Conservation (phyloP, 23 red algal species). For the Gracilaria vermiculophylla region DNA sequence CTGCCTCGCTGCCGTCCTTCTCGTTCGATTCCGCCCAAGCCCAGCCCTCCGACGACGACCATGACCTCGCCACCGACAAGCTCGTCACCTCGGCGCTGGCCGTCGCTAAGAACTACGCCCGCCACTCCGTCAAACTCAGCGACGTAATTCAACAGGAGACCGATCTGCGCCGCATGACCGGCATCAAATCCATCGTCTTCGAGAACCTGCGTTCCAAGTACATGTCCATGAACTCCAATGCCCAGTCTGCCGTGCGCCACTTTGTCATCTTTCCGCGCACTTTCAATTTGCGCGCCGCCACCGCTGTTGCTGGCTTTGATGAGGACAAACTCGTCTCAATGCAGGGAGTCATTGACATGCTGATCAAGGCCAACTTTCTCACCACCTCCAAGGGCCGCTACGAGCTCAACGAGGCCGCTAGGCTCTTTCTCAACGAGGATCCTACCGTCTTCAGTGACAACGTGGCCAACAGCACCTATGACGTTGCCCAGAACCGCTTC, state of each 20-base stretch:
- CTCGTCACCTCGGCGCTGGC: conserved; percentile 31
- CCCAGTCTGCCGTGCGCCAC: conserved; percentile 42
- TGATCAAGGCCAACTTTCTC: conserved; percentile 49
- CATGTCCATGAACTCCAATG: neutral
- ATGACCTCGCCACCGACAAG: conserved; percentile 29
- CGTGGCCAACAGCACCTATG: conserved; percentile 17
- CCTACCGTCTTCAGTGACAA: conserved; percentile 23
- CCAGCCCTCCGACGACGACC: neutral
- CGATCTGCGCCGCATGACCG: conserved; percentile 51
- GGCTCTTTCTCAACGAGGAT: conserved; percentile 58
- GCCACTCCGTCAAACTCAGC: conserved; percentile 9
- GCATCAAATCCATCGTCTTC: conserved; percentile 51
- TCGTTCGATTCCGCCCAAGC: neutral
- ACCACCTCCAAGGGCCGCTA: conserved; percentile 50
- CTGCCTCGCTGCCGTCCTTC: neutral
- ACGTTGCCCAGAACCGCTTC: conserved; percentile 59
- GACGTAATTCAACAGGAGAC: conserved; percentile 31
- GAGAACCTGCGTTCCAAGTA: conserved; percentile 56
- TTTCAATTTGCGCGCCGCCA: conserved; percentile 48
- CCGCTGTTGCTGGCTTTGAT: conserved; percentile 33
- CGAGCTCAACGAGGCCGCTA: conserved; percentile 44
- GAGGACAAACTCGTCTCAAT: conserved; percentile 23
- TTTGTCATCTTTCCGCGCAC: conserved; percentile 66
- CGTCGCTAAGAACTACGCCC: conserved; percentile 46
- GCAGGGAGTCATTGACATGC: conserved; percentile 34